Conservation (phyloP, 768 basidiomycete species). For the Pholiota molesta region DNA sequence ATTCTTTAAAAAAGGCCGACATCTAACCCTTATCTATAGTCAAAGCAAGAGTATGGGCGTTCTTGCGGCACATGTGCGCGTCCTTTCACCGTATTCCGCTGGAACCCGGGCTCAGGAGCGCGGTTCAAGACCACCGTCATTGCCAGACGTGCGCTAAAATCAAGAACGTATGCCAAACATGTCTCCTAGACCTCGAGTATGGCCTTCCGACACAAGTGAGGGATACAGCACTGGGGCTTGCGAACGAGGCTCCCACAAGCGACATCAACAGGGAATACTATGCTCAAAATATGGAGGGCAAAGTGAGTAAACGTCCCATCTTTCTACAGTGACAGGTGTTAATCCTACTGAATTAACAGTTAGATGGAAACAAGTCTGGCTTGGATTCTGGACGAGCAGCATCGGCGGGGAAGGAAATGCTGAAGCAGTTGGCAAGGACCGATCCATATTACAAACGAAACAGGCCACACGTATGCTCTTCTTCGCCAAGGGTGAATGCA, state of each 20-base stretch:
- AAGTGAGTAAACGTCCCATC: conserved; percentile 49
- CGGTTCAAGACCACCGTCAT: conserved; percentile 97
- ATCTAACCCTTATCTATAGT: conserved; percentile 48
- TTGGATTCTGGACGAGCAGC: conserved; percentile 63
- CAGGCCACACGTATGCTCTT: conserved; percentile 94
- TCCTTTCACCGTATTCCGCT: conserved; percentile 96
- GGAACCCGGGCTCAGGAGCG: conserved; percentile 94
- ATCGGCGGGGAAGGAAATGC: conserved; percentile 93
- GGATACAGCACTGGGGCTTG: conserved; percentile 87
- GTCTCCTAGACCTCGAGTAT: conserved; percentile 94
- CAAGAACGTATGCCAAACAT: conserved; percentile 97
- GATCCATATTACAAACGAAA: conserved; percentile 99
- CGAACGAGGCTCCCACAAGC: conserved; percentile 91
- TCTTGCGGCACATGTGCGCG: conserved; percentile 98
- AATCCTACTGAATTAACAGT: conserved; percentile 39
- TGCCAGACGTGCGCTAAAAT: conserved; percentile 98
- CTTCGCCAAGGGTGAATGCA: conserved; percentile 95
- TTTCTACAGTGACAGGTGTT: neutral
- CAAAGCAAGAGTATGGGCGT: conserved; percentile 94
- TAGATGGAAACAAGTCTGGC: conserved; percentile 71
- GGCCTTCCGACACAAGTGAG: conserved; percentile 96
- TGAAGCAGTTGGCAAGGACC: conserved; percentile 91
- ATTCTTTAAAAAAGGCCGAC: neutral
- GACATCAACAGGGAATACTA: conserved; percentile 97
- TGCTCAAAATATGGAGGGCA: conserved; percentile 88